Conservation (phyloP, 768 basidiomycete species). For the Mycena maculata region DNA sequence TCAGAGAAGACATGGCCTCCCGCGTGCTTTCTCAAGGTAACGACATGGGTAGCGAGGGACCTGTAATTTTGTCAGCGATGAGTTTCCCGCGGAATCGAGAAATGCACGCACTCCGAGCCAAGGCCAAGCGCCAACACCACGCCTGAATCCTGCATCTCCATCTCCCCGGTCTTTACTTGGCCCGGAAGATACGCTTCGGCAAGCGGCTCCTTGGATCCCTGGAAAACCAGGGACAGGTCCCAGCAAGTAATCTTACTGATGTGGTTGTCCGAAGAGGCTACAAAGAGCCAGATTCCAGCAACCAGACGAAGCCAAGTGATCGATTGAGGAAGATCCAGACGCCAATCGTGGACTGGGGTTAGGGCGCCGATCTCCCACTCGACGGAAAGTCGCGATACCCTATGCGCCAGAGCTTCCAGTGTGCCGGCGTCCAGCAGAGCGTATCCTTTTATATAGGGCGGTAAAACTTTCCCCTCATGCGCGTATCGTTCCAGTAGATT, state of each 20-base stretch:
- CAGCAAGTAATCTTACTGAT: slow-evolving; percentile 28
- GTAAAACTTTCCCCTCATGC: background rate
- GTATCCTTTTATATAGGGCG: slow-evolving; percentile 1
- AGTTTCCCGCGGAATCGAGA: background rate
- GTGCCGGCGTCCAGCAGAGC: background rate
- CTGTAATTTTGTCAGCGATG: background rate
- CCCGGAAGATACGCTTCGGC: slow-evolving; percentile 28
- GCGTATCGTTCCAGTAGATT: background rate
- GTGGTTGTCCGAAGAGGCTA: slow-evolving; percentile 25
- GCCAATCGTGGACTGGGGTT: background rate
- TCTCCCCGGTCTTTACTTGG: slow-evolving; percentile 16
- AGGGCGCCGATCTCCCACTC: slow-evolving; percentile 3
- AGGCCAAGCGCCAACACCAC: slow-evolving; percentile 26
- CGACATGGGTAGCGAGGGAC: background rate
- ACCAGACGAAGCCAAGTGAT: slow-evolving; percentile 33
- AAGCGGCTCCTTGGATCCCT: slow-evolving; percentile 7
- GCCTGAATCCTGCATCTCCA: slow-evolving; percentile 17
- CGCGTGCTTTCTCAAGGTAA: background rate
- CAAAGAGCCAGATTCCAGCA: slow-evolving; percentile 22
- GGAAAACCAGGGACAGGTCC: slow-evolving; percentile 17
- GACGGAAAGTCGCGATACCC: background rate
- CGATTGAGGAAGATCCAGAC: slow-evolving; percentile 18
- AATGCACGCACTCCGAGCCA: slow-evolving; percentile 1
- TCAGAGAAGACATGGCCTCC: slow-evolving; percentile 6
- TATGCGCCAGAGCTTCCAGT: slow-evolving; percentile 5